phyloP scores from a whole-genome alignment of 371 early-diverging fungal genomes.

The Sporodiniella umbellata region DNA sequence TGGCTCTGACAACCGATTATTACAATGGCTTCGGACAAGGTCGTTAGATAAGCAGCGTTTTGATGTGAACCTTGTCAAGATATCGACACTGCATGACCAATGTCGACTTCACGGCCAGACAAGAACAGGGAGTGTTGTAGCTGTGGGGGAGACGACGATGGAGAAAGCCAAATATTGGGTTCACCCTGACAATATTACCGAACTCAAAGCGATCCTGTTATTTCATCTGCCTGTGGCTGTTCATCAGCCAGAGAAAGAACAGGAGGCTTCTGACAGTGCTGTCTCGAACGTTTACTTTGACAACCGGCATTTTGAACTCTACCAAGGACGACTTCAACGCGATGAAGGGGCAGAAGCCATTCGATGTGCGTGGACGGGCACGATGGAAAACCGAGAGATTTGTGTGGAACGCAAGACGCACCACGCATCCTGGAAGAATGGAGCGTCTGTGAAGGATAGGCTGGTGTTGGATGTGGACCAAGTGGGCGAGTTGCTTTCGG shows the following conservation, averaged over 20 bases:
- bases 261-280: constrained; percentile 74
- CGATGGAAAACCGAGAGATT: constrained; percentile 51
- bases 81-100: constrained; percentile 85
- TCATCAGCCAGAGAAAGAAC: constrained; percentile 73
- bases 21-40: constrained; percentile 51
- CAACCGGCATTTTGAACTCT: constrained; percentile 88
- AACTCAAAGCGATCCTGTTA: constrained; percentile 89
- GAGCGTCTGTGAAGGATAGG: constrained; percentile 94
- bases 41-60: constrained; percentile 52
- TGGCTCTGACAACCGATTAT: not conserved
- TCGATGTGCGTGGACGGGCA: constrained; percentile 90
- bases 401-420: constrained; percentile 99
- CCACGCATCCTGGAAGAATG: constrained; percentile 95
- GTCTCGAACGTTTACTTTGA: constrained; percentile 97
- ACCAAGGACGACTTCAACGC: constrained; percentile 88
- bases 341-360: constrained; percentile 92
- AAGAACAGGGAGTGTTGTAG: constrained; percentile 50
- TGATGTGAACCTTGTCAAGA: constrained; percentile 82
- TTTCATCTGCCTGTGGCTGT: constrained; percentile 95
- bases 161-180: constrained; percentile 99
- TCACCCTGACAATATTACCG: constrained; percentile 96
- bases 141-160: constrained; percentile 68
- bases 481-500: constrained; percentile 81
- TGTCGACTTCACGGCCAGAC: constrained; percentile 74
- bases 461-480: constrained; percentile 90